phyloP scores from a whole-genome alignment of 495 filamentous ascomycete genomes.

The Podospora conica region DNA sequence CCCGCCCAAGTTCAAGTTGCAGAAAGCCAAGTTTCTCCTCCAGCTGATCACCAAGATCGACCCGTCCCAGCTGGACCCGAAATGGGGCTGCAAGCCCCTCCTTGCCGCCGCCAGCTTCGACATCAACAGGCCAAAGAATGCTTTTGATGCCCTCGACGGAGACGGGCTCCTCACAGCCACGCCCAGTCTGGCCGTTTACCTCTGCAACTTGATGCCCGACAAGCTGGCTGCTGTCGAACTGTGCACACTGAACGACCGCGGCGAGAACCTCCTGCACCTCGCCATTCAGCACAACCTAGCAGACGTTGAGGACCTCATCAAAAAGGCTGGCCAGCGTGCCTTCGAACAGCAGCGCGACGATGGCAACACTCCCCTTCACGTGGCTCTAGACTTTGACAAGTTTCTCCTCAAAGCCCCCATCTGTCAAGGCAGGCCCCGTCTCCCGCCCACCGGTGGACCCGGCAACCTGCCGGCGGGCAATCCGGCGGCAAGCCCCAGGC shows the following conservation, averaged over 20 bases:
- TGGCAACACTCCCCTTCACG: background rate
- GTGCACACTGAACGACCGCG: background rate
- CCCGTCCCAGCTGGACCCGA: background rate
- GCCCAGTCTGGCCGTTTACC: background rate
- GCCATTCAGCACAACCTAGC: background rate
- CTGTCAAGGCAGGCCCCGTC: too few relatives aligned
- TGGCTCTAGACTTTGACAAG: background rate
- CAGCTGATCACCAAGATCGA: background rate
- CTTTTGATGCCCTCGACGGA: background rate
- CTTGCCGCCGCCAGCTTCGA: background rate
- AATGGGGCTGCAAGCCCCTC: background rate
- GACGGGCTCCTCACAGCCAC: background rate
- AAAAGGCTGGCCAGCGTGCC: background rate
- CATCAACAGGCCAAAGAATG: background rate
- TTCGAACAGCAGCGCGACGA: background rate
- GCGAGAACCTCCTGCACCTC: background rate
- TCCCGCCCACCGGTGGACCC: too few relatives aligned
- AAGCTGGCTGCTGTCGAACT: background rate
- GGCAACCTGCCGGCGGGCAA: too few relatives aligned
- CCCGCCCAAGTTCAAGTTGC: background rate
- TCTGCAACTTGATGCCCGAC: background rate
- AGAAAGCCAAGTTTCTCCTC: background rate
- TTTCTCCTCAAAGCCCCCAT: background rate
- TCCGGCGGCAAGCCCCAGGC: too few relatives aligned
- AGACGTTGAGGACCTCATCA: background rate